Conservation (phyloP, 108 stramenopile genomes). For the Nannochloropsis oceanica region DNA sequence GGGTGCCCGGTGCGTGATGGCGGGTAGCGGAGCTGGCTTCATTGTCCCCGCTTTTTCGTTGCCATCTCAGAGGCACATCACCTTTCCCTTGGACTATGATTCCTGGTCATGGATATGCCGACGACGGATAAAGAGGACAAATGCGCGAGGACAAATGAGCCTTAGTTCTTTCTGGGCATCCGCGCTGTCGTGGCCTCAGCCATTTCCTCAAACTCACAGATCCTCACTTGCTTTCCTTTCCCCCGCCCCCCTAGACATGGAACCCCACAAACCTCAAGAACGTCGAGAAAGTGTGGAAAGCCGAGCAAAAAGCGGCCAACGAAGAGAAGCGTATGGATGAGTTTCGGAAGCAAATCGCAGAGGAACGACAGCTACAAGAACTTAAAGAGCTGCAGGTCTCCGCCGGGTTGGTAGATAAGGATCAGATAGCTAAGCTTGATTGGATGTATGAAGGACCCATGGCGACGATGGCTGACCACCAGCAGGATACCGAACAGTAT, state of each 20-base stretch:
- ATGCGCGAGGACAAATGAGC: no score
- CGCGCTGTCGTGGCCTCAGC: no score
- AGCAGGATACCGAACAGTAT: neutral
- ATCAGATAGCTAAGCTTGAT: neutral
- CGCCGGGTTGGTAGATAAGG: neutral
- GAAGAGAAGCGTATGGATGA: neutral
- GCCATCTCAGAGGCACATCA: no score
- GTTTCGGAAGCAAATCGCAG: neutral
- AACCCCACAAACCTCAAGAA: neutral
- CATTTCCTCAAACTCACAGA: no score
- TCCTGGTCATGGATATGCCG: no score
- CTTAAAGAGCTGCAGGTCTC: neutral
- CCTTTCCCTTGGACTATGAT: no score
- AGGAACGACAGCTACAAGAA: neutral
- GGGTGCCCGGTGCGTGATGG: no score
- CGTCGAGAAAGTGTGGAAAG: neutral
- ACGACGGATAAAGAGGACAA: no score
- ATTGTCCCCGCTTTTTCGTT: no score
- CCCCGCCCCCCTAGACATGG: neutral
- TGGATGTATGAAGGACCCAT: constrained; percentile 2
- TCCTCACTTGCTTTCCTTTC: neutral
- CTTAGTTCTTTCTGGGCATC: no score
- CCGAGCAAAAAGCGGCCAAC: neutral
- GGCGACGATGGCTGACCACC: neutral
- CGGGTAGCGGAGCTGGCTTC: no score